A percentile compares a stretch with the other conserved stretches of the same genome.
Conservation (phyloP, 1,284 basidiomycete genomes). For the Blastosporella zonata region DNA sequence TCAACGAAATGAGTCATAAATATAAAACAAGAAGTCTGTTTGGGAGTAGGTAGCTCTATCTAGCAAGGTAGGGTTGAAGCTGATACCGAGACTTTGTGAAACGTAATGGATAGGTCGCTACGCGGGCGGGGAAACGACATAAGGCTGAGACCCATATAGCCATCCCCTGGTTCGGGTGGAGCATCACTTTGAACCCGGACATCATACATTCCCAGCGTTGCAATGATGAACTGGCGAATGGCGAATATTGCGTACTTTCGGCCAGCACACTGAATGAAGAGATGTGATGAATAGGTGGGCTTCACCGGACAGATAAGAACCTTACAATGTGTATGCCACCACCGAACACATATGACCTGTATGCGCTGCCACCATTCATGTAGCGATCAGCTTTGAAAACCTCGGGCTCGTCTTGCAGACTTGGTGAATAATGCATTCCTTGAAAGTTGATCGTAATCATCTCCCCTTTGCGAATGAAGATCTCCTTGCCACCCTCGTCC, state of each 20-base stretch:
- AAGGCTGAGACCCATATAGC: not conserved
- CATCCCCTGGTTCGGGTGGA: not conserved
- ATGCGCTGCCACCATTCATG: not conserved
- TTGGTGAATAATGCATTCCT: slow-evolving; percentile 1
- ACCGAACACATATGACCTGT: not conserved
- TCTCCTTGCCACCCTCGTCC: not conserved
- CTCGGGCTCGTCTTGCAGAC: slow-evolving; percentile 1
- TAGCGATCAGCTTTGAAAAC: slow-evolving; percentile 3
- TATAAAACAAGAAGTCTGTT: too few relatives aligned
- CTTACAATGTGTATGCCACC: slow-evolving; percentile 2
- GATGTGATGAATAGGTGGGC: not conserved
- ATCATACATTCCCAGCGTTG: not conserved
- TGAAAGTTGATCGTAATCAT: not conserved
- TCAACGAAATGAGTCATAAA: too few relatives aligned
- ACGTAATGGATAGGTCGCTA: not conserved
- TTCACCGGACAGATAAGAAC: not conserved
- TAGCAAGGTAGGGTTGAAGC: not conserved
- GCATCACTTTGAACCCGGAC: not conserved
- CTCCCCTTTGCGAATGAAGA: slow-evolving; percentile 1
- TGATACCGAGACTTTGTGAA: not conserved
- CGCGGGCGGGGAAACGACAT: not conserved
- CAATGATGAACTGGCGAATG: not conserved
- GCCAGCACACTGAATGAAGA: not conserved
- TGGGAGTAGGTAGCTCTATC: not conserved
- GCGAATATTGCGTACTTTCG: slow-evolving; percentile 1